Percentiles rank a stretch among this genome's conserved stretches.
Evolutionary conservation across 805 yeast species (phyloP).

Genomic region (Kuraishia piskuri): DNA sequence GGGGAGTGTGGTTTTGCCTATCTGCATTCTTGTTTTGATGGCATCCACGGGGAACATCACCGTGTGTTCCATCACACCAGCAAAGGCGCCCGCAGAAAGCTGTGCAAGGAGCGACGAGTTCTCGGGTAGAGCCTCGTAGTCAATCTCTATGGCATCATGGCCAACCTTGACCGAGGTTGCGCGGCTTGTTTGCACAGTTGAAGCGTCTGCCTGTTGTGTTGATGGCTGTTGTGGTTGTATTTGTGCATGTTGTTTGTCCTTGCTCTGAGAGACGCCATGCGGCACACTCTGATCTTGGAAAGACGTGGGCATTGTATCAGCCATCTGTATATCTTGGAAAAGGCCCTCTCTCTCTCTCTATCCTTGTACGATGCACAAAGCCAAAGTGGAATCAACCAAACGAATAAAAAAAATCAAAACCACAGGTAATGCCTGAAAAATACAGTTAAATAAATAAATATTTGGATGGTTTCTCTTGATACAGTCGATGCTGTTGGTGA

Average conservation of each 20-base stretch:
- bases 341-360: no score
- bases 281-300: not conserved
- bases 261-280: not conserved
- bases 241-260: not conserved
- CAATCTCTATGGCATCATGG: conserved; percentile 38
- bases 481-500: not conserved
- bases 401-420: no score
- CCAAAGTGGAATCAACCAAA: no score
- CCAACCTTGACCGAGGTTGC: not conserved
- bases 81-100: conserved; percentile 90
- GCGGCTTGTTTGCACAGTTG: not conserved
- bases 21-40: conserved; percentile 93
- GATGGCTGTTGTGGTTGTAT: not conserved
- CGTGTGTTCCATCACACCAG: conserved; percentile 98
- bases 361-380: not conserved
- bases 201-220: not conserved
- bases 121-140: conserved; percentile 88
- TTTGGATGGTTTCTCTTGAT: not conserved
- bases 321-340: not conserved
- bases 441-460: no score
- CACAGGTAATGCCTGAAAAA: not conserved
- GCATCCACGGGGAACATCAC: conserved; percentile 96
- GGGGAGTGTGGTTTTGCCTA: conserved; percentile 21
- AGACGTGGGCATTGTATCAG: not conserved
- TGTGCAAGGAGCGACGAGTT: conserved; percentile 78